Conservation (phyloP, 2,329 filamentous ascomycete genomes). For the Aspergillus alliaceus region DNA sequence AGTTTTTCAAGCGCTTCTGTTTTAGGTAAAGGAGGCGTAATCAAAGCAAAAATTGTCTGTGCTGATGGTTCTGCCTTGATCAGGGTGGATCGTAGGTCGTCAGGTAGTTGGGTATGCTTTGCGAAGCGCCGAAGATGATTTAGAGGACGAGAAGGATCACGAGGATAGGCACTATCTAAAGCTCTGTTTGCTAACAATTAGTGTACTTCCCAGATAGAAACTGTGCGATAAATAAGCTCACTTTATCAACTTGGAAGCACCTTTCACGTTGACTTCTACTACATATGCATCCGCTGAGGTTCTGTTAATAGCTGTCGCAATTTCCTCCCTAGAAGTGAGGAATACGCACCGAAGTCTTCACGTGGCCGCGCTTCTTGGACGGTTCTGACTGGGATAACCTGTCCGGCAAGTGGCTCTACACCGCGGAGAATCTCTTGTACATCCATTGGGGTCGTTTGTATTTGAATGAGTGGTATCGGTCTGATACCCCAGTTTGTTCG, state of each 20-base stretch:
- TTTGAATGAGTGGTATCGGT: neutral
- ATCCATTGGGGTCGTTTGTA: slow-evolving; percentile 20
- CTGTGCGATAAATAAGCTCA: slow-evolving; percentile 20
- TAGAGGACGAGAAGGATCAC: slow-evolving; percentile 31
- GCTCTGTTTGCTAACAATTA: slow-evolving; percentile 25
- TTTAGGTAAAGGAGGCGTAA: slow-evolving; percentile 42
- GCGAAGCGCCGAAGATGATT: slow-evolving; percentile 45
- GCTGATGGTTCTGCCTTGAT: slow-evolving; percentile 18
- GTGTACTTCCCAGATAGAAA: neutral
- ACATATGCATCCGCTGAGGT: slow-evolving; percentile 43
- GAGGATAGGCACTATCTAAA: slow-evolving; percentile 39
- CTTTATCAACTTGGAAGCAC: slow-evolving; percentile 46
- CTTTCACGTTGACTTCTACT: slow-evolving; percentile 45
- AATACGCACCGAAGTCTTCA: slow-evolving; percentile 41
- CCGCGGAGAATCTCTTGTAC: slow-evolving; percentile 21
- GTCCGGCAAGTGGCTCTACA: slow-evolving; percentile 32
- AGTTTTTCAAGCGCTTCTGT: slow-evolving; percentile 32
- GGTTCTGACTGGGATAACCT: slow-evolving; percentile 43
- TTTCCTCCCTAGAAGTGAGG: neutral
- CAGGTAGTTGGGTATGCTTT: slow-evolving; percentile 36
- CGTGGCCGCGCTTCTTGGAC: slow-evolving; percentile 43
- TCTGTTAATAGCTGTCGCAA: slow-evolving; percentile 6
- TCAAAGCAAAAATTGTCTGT: slow-evolving; percentile 42
- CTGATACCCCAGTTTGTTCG: neutral
- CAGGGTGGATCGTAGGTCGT: slow-evolving; percentile 24